Conservation (phyloP, 257 asterid genomes). For the Ophiorrhiza pumila region DNA sequence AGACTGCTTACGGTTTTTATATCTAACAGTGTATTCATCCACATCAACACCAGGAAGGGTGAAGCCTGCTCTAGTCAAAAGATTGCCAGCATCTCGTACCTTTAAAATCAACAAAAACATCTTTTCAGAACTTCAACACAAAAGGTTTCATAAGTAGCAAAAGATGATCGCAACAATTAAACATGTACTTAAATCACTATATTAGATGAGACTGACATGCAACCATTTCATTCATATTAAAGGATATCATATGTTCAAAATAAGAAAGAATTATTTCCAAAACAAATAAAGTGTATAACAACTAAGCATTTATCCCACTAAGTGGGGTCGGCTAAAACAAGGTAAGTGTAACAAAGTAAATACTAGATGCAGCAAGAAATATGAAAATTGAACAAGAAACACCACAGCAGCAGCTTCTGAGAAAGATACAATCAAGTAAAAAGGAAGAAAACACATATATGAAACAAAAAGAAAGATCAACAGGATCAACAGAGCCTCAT, state of each 20-base stretch:
- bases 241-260: not conserved
- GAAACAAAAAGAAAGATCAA: not conserved
- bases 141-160: not conserved
- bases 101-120: slow-evolving; percentile 31
- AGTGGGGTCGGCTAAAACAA: no score
- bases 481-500: not conserved
- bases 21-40: slow-evolving; percentile 84
- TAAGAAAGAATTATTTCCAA: not conserved
- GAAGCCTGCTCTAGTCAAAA: slow-evolving; percentile 92
- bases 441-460: not conserved
- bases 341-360: not conserved
- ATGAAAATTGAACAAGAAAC: not conserved
- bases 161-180: not conserved
- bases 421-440: no score
- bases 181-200: not conserved
- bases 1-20: slow-evolving; percentile 56
- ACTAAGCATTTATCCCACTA: no score
- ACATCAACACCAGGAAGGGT: slow-evolving; percentile 95
- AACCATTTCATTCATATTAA: not conserved
- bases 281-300: not conserved
- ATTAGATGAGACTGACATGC: not conserved
- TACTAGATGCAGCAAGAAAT: not conserved
- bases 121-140: slow-evolving; percentile 1
- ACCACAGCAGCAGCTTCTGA: not conserved
- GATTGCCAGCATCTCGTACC: slow-evolving; percentile 99